A percentile compares a stretch with the other conserved stretches of the same genome.
Conservation (phyloP, 2,329 filamentous ascomycete species). For the Diaporthe citri region DNA sequence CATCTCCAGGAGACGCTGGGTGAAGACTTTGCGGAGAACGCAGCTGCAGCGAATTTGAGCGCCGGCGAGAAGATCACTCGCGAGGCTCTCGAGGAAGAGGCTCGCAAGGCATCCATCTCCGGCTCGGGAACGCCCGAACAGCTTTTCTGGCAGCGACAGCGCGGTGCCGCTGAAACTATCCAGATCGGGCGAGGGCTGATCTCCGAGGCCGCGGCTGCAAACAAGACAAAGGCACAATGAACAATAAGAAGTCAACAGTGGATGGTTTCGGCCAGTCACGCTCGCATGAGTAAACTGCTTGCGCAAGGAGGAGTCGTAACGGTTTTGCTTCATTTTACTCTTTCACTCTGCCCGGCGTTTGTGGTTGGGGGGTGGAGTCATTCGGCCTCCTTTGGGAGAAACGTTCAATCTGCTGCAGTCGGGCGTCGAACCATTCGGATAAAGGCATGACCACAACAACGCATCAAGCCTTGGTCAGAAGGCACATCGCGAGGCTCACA, state of each 20-base stretch:
- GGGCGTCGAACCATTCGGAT: neutral
- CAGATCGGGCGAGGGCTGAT: constrained; percentile 68
- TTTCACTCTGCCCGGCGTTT: neutral
- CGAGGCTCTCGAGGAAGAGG: constrained; percentile 74
- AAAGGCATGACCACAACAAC: neutral
- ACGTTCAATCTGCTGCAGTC: neutral
- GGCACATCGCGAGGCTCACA: constrained; percentile 17
- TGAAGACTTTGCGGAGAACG: constrained; percentile 64
- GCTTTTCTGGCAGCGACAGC: constrained; percentile 73
- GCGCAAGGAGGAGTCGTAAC: neutral
- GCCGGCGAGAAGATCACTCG: constrained; percentile 74
- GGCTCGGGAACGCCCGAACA: constrained; percentile 66
- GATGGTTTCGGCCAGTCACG: neutral
- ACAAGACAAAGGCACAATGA: constrained; percentile 39
- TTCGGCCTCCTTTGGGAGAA: neutral
- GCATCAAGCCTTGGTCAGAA: neutral
- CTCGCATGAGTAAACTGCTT: neutral
- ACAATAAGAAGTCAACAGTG: neutral
- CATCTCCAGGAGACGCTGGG: constrained; percentile 81
- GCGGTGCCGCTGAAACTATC: constrained; percentile 69
- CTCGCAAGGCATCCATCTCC: constrained; percentile 61
- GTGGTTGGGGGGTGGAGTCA: neutral
- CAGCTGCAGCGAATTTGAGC: constrained; percentile 60
- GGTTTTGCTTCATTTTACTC: neutral
- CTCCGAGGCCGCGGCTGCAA: constrained; percentile 51